Base-by-base conservation (phyloP, 139 green algal genomes). In the Asterochloris erici region DNA sequence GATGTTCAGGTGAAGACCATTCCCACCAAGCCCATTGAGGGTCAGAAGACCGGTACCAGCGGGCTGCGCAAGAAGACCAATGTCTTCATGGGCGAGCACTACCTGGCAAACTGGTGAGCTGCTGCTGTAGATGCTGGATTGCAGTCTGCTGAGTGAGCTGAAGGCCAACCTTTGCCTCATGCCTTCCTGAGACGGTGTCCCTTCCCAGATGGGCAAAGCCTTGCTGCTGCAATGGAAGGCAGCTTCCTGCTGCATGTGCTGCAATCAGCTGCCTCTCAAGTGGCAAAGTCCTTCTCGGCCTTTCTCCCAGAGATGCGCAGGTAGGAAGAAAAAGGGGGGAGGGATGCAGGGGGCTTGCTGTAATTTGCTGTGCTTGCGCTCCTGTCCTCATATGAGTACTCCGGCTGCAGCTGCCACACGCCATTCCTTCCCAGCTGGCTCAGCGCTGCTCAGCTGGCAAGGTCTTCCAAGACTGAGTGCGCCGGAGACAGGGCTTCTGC, bases 21-120 rank as follows among this genome's bases (percentile, higher is more conserved):
- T 63, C 84, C 94, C 76, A 99, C 97, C 64, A 95, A 95, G 88
- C 97, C 97, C 47, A 98, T 98, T 83, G 95, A 99, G 24, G 97
- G 97, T 63, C 97, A 99, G 90, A 99, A 99, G 92, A 99, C 97
- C 6, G 97, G 97, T 63, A 99, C 97, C 66, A 95, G 86, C 23
- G 97, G 97, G 26, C 92, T 99, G 26, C 92, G 97, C 75, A 99
- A 99, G 91, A 98, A 99, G 90, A 98, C 97, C 24, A 94, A 93
- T 78, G 94, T 95, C 38, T 99, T 99, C 89, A 96, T 91, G 86
- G 79, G 83, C 68, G 91, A 94, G 10, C 97, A 98, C 87, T 99
- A 99, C 89, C 90, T 99, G 21, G 97, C 95, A 78, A 99, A 99
- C 92, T 99, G 97, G 93, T 91, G 81, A 73, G 82, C 38, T 54